Base-by-base conservation (phyloP, 1,284 basidiomycete species). In the Pseudozyma hubeiensis region DNA sequence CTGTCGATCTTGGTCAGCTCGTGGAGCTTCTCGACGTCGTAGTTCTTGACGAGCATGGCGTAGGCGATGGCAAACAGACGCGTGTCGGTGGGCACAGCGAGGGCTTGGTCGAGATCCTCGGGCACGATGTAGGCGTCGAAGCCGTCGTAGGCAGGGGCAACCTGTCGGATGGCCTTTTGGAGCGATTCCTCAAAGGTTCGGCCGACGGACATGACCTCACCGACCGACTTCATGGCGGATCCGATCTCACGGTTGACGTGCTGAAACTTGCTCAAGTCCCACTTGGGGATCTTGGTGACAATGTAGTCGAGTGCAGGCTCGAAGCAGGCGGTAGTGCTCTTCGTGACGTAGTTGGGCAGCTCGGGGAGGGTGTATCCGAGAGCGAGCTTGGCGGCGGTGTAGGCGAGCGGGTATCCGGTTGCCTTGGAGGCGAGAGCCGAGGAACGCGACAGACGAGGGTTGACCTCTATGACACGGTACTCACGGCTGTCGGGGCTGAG, bases 281-380 rank as follows among this genome's bases (percentile, higher is more conserved):
- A 99, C 86, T 98, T 98, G 78, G 97, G 97, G 79, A 99, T 99
- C 88, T 99, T 99, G 63, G 94, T 98, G 73, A 99, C 96, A 83
- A 99, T 97, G 87, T 99, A 99, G 86, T 99, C 97, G 53, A 99
- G 88, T 13, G 94, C 95, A n/a, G 97, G 96, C 85, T 99, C 97
- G 86, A 99, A 99, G 86, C 97, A 99, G 2, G 97, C 97, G 7
- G 96, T 99, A 5, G 97, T 99, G 14, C 94, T 96, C 88, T 99
- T 99, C 57, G 97, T 99, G 65, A 99, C 97, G 34, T 96, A 94
- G 86, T 99, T 99, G 31, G 96, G 96, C 37, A 98, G 88, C 87
- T 99, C 96, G 14, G 96, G 96, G 35, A 99, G 91, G 17, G 97
- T 98, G 86, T 98, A 90, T 53, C 97, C 97, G 53, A 99, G 91